Evolutionary conservation across 2,329 filamentous ascomycete species (phyloP).

Genomic region (Aspergillus sp.): DNA sequence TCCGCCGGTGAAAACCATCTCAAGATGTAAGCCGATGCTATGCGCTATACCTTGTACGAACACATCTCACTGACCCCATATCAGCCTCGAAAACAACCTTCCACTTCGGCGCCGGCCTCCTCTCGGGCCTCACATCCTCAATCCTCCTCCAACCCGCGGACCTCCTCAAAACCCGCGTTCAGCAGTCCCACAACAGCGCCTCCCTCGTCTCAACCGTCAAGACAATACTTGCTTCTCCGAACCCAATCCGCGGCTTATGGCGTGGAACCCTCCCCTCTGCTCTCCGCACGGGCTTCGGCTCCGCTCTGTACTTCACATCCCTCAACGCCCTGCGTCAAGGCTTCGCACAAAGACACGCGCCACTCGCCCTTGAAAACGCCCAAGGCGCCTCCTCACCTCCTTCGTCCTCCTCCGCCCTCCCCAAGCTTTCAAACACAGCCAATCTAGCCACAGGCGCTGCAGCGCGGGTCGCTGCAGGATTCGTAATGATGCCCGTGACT

Average conservation of each 20-base stretch:
- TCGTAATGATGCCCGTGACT: conserved; percentile 93
- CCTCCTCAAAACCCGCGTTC: conserved; percentile 92
- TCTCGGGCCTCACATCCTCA: conserved; percentile 84
- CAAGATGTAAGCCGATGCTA: conserved; percentile 32
- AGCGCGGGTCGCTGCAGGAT: conserved; percentile 83
- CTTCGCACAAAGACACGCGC: conserved; percentile 53
- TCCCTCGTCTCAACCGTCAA: conserved; percentile 72
- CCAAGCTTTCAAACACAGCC: conserved; percentile 78
- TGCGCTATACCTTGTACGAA: not conserved
- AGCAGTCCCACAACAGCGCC: conserved; percentile 73
- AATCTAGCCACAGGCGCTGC: conserved; percentile 85
- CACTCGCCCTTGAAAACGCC: conserved; percentile 42
- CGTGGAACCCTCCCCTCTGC: conserved; percentile 89
- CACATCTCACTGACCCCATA: conserved; percentile 2
- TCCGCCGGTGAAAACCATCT: conserved; percentile 36
- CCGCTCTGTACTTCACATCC: conserved; percentile 89
- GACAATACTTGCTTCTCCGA: conserved; percentile 68
- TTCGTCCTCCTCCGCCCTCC: conserved; percentile 79
- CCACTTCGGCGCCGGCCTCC: conserved; percentile 87
- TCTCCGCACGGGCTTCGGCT: conserved; percentile 90
- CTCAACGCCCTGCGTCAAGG: conserved; percentile 81
- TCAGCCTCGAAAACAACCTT: conserved; percentile 58
- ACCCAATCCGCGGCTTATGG: conserved; percentile 79
- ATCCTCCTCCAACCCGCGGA: conserved; percentile 93
- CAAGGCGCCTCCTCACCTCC: conserved; percentile 67